phyloP scores from a whole-genome alignment of 2,329 filamentous ascomycete genomes.

The Drechslerella stenobrocha region DNA sequence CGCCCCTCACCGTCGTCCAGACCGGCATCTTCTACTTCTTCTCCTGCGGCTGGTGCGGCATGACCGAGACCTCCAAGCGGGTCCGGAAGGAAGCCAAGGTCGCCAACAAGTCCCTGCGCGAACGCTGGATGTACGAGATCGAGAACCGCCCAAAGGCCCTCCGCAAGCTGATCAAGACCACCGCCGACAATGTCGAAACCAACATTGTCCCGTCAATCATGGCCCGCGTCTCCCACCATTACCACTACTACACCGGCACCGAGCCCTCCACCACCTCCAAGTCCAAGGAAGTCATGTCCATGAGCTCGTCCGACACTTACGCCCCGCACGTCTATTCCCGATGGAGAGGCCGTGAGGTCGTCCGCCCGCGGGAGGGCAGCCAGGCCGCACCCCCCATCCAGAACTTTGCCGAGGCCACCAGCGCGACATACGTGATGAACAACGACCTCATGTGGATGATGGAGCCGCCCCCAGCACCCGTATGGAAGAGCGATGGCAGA shows the following conservation, averaged over 20 bases:
- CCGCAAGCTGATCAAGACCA: slow-evolving; percentile 45
- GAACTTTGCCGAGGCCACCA: slow-evolving; percentile 38
- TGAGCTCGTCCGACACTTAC: slow-evolving; percentile 42
- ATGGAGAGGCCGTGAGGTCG: slow-evolving; percentile 28
- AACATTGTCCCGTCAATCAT: slow-evolving; percentile 47
- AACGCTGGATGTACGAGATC: slow-evolving; percentile 42
- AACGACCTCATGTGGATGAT: slow-evolving; percentile 48
- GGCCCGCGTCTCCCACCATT: slow-evolving; percentile 44
- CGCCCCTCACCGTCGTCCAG: slow-evolving; percentile 35
- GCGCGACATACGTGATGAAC: slow-evolving; percentile 26
- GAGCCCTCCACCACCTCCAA: slow-evolving; percentile 20
- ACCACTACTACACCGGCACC: slow-evolving; percentile 43
- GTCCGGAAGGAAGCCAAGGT: slow-evolving; percentile 41
- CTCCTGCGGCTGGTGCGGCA: slow-evolving; percentile 46
- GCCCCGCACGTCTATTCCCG: slow-evolving; percentile 24
- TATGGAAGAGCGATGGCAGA: slow-evolving; percentile 45
- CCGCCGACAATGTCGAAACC: slow-evolving; percentile 41
- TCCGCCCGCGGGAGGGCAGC: slow-evolving; percentile 22
- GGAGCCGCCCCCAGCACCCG: slow-evolving; percentile 41
- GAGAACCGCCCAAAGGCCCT: slow-evolving; percentile 46
- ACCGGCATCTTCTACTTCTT: slow-evolving; percentile 49
- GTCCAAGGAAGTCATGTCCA: slow-evolving; percentile 34
- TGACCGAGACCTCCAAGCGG: slow-evolving; percentile 44
- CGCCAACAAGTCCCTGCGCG: slow-evolving; percentile 35
- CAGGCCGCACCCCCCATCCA: slow-evolving; percentile 35